Conservation (phyloP, 371 early-diverging fungal genomes). For the Rhizopus arrhizus region DNA sequence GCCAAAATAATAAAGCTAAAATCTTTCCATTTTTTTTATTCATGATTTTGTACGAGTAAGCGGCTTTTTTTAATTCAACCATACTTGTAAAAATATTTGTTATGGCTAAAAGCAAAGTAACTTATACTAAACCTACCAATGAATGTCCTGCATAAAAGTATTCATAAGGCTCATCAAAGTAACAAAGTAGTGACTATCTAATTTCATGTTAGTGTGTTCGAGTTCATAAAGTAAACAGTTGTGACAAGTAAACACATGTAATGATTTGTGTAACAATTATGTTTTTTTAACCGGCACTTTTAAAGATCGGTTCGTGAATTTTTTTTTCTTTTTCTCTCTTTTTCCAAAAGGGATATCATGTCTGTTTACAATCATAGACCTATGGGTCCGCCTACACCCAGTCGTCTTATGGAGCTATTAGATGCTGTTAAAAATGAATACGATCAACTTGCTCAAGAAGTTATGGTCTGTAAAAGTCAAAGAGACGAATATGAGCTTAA, state of each 20-base stretch:
- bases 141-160: no score
- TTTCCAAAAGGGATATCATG: constrained; percentile 19
- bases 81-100: no score
- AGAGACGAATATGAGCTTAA: constrained; percentile 87
- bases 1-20: no score
- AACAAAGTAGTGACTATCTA: no score
- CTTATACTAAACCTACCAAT: no score
- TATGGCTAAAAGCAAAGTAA: no score
- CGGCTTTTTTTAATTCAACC: no score
- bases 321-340: constrained; percentile 5
- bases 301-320: constrained; percentile 1
- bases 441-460: constrained; percentile 76
- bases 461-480: constrained; percentile 68
- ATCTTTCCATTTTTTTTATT: no score
- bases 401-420: constrained; percentile 74
- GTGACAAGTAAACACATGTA: background rate
- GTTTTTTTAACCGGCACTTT: constrained; percentile 1
- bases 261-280: background rate
- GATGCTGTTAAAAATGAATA: constrained; percentile 82
- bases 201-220: no score
- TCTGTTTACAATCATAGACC: constrained; percentile 76
- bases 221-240: background rate
- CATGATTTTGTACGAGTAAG: no score
- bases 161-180: no score
- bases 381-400: constrained; percentile 67